phyloP scores from a whole-genome alignment of 164 flowering plant species.

The Vitis labrusca region DNA sequence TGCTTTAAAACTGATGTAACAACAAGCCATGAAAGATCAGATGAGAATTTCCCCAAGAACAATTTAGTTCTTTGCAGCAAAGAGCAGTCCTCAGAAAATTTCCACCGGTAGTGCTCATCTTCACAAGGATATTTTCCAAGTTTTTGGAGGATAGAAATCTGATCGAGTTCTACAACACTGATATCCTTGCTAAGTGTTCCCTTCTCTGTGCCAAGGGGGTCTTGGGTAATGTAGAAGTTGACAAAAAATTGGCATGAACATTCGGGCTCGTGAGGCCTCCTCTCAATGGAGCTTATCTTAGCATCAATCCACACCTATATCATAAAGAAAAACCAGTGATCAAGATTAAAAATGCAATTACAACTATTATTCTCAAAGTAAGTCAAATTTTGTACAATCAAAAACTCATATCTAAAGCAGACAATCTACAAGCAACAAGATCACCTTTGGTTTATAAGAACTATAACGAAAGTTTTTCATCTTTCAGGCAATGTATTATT shows the following conservation, averaged over 20 bases:
- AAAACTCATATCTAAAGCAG: background rate
- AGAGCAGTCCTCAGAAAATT: constrained; percentile 53
- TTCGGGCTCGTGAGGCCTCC: constrained; percentile 62
- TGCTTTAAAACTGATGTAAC: constrained; percentile 61
- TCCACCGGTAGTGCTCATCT: constrained; percentile 48
- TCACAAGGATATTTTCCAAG: constrained; percentile 44
- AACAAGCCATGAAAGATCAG: constrained; percentile 76
- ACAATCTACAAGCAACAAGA: no score
- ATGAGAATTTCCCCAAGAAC: constrained; percentile 43
- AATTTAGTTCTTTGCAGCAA: constrained; percentile 39
- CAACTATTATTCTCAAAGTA: background rate
- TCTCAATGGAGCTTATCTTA: constrained; percentile 63
- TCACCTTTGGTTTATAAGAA: no score
- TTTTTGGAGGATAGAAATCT: constrained; percentile 67
- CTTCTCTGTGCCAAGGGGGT: constrained; percentile 34
- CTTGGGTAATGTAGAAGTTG: constrained; percentile 36
- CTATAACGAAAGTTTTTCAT: no score
- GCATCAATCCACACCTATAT: constrained; percentile 81
- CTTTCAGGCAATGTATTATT: no score
- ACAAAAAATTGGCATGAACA: constrained; percentile 72
- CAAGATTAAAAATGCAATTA: background rate
- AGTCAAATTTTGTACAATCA: background rate
- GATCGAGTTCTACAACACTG: constrained; percentile 33
- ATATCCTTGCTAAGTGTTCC: constrained; percentile 38
- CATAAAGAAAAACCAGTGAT: constrained; percentile 9